These are phyloP conservation scores for Puccinia coronata DNA, from an alignment of 1,284 basidiomycete species.

Conservation along the genomic window DNA sequence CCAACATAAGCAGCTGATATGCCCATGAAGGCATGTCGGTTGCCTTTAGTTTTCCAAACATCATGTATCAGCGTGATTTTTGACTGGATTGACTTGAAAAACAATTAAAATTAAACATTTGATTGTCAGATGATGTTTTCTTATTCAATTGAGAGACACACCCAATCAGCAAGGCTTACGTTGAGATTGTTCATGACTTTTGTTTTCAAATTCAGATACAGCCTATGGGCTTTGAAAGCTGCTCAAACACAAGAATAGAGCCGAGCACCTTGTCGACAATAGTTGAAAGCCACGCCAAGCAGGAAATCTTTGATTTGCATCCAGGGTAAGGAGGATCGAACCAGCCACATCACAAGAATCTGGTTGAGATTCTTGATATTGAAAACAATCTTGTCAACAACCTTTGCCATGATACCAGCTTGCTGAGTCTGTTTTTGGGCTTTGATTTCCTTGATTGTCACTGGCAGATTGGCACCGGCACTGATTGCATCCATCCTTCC, in stretches of 20 bases:
- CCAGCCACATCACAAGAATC: neutral
- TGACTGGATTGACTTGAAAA: no score
- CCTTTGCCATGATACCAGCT: no score
- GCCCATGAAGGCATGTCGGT: constrained; percentile 13
- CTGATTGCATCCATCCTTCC: neutral
- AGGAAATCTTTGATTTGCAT: neutral
- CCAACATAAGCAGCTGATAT: constrained; percentile 23
- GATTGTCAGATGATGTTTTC: neutral
- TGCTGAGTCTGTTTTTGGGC: neutral
- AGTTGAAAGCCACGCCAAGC: neutral
- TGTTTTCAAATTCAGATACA: neutral
- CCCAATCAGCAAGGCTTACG: neutral
- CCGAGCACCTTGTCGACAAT: neutral
- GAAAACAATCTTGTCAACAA: neutral
- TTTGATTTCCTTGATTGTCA: neutral
- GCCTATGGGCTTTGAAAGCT: neutral
- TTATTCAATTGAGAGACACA: neutral
- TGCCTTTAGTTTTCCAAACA: constrained; percentile 28
- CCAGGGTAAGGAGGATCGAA: neutral
- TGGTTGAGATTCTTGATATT: neutral
- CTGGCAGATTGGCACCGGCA: neutral
- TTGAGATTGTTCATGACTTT: neutral
- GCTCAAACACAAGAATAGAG: neutral
- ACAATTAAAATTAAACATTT: neutral
- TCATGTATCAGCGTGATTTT: constrained; percentile 13